Base-by-base conservation (phyloP, 768 basidiomycete species). In the Crepidotus variabilis region DNA sequence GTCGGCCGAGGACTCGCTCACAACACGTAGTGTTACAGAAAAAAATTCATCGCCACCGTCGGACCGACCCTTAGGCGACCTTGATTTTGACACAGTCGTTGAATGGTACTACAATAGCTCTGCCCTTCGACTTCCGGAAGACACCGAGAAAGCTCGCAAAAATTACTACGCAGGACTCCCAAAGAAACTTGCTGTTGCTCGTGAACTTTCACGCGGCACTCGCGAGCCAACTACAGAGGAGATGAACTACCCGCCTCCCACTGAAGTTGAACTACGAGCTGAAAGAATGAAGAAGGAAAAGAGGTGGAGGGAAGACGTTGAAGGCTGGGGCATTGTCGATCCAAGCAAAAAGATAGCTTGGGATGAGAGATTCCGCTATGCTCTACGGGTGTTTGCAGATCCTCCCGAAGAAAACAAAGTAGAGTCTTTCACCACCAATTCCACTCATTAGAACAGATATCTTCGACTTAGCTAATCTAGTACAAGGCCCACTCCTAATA, bases 181-280 rank as follows among this genome's bases (percentile, higher is more conserved):
- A 1, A 77, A 75, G 23, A 84, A 84, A 67, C 75, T 98, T 13
- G 77, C 75, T 21, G 81, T 78, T 1, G 92, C 93, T 21, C 84
- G 95, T 18, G 86, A 83, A 48, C 79, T 97, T 13, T 83, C 88
- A 7, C 79, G 81, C 7, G 85, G 91, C 1, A 81, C 79, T 28
- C 80, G 94, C 11, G 88, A 93, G 63, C 85, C 87, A n/a, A 96
- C 93, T 13, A 90, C 89, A 66, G 90, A 89, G 57, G 96, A 98
- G 70, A 63, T 71, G 46, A 78, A 77, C 13, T 81, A 88, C 62
- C 91, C 92, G 2, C 92, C 94, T 2, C 85, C 85, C 24, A 94
- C 89, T 1, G 93, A 98, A 72, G 87, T 91, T 20, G 92, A 97
- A 67, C 76, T 98, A 55, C 83, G 89, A 47, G 87, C 87, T 36